phyloP scores from a whole-genome alignment of 768 basidiomycete species.

The Hypholoma sublateritium region DNA sequence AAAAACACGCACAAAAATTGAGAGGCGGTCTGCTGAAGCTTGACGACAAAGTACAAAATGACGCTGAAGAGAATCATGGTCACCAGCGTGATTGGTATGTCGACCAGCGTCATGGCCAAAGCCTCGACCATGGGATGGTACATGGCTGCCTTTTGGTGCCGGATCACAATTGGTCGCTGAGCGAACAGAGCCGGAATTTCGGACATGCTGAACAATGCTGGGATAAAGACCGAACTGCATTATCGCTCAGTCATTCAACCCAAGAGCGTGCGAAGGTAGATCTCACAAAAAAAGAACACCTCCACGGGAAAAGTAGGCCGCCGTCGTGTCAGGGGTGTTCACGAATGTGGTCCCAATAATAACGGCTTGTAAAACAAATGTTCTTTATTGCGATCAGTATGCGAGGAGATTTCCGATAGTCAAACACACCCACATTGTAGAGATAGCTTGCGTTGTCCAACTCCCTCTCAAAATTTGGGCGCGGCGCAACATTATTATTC shows the following conservation, averaged over 20 bases:
- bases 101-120: constrained; percentile 59
- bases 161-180: constrained; percentile 59
- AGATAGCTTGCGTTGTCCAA: constrained; percentile 27
- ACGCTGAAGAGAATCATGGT: constrained; percentile 45
- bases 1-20: constrained; percentile 64
- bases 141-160: constrained; percentile 61
- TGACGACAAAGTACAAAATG: constrained; percentile 62
- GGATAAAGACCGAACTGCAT: constrained; percentile 51
- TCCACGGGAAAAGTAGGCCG: constrained; percentile 67
- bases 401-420: not conserved
- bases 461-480: constrained; percentile 41
- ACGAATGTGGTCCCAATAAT: constrained; percentile 66
- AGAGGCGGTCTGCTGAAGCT: constrained; percentile 49
- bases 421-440: constrained; percentile 21
- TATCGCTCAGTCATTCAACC: constrained; percentile 20
- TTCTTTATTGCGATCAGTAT: constrained; percentile 23
- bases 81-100: constrained; percentile 54
- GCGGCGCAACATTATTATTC: constrained; percentile 41
- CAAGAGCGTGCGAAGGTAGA: not conserved
- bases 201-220: constrained; percentile 60
- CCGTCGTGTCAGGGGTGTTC: constrained; percentile 47
- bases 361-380: constrained; percentile 34
- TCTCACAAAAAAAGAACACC: constrained; percentile 72
- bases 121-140: constrained; percentile 43
- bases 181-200: constrained; percentile 65